Percentiles rank a stretch among this genome's conserved stretches.
These are phyloP conservation scores for Phytophthora litchii DNA, from an alignment of 352 stramenopile species.

Conservation along the genomic window DNA sequence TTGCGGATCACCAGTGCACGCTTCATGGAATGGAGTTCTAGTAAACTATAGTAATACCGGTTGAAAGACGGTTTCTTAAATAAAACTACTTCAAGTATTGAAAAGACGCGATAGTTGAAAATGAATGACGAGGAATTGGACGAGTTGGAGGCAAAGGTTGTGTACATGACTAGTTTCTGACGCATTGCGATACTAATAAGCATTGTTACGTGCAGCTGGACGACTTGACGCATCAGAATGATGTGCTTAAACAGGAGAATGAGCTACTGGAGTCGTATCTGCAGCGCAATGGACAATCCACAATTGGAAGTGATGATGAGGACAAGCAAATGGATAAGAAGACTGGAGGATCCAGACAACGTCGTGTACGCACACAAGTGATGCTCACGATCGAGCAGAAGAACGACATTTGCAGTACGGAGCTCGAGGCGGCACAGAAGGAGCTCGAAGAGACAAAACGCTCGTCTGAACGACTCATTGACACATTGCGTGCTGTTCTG, in stretches of 20 bases:
- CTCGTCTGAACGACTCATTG: constrained; percentile 93
- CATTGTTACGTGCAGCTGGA: constrained; percentile 61
- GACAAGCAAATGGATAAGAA: constrained; percentile 69
- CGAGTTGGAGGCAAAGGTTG: constrained; percentile 72
- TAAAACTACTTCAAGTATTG: too few species aligned
- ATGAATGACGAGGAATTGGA: constrained; percentile 80
- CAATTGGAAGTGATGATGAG: constrained; percentile 66
- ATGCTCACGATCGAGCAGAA: constrained; percentile 93
- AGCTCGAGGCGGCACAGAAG: constrained; percentile 90
- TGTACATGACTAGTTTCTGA: too few species aligned
- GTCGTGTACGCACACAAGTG: constrained; percentile 61
- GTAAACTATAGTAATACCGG: constrained; percentile 4
- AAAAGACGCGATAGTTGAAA: constrained; percentile 11
- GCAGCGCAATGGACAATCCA: constrained; percentile 57
- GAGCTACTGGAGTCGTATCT: constrained; percentile 90
- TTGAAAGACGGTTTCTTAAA: too few species aligned
- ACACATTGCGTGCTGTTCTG: constrained; percentile 92
- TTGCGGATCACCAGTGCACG: constrained; percentile 80
- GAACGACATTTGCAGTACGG: constrained; percentile 88
- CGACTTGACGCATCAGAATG: constrained; percentile 86
- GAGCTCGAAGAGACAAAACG: constrained; percentile 90
- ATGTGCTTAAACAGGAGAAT: constrained; percentile 91
- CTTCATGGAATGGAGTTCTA: constrained; percentile 54
- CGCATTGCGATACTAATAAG: constrained; percentile 1
- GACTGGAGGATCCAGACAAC: constrained; percentile 37